Evolutionary conservation across 75 land plant genomes (phyloP).

Genomic region (Selaginella moellendorffii): DNA sequence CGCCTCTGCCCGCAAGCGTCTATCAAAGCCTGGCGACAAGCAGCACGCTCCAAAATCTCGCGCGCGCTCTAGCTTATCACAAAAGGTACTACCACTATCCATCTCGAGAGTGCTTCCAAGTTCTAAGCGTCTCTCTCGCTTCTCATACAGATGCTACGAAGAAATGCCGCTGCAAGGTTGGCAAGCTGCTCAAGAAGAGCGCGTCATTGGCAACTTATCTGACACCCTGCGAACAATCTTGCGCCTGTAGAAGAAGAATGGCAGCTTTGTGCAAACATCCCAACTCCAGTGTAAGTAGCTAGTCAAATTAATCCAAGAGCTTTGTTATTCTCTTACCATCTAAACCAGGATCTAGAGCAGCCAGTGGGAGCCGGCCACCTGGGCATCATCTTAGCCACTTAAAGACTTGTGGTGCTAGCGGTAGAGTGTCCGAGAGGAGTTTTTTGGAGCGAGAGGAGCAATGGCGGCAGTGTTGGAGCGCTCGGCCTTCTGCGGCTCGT

Average conservation of each 20-base stretch:
- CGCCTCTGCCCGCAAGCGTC: constrained; percentile 84
- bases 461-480: not conserved
- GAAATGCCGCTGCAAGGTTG: constrained; percentile 96
- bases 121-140: not conserved
- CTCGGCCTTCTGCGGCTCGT: not conserved
- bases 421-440: no score
- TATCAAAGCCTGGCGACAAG: constrained; percentile 70
- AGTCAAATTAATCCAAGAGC: no score
- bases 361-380: no score
- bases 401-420: no score
- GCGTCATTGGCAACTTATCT: constrained; percentile 73
- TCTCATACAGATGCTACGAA: constrained; percentile 74
- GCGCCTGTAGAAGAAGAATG: constrained; percentile 65
- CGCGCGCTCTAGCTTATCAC: constrained; percentile 90
- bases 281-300: no score
- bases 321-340: no score
- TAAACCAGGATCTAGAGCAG: no score
- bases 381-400: no score
- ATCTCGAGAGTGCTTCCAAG: not conserved
- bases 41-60: constrained; percentile 76
- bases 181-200: constrained; percentile 89
- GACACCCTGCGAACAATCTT: constrained; percentile 87
- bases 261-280: no score
- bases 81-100: constrained; percentile 39
- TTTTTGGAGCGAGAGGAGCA: no score